A percentile compares a stretch with the other conserved stretches of the same genome.
These are phyloP conservation scores for Cladobotryum protrusum DNA, from an alignment of 2,329 filamentous ascomycete genomes.

Conservation along the genomic window DNA sequence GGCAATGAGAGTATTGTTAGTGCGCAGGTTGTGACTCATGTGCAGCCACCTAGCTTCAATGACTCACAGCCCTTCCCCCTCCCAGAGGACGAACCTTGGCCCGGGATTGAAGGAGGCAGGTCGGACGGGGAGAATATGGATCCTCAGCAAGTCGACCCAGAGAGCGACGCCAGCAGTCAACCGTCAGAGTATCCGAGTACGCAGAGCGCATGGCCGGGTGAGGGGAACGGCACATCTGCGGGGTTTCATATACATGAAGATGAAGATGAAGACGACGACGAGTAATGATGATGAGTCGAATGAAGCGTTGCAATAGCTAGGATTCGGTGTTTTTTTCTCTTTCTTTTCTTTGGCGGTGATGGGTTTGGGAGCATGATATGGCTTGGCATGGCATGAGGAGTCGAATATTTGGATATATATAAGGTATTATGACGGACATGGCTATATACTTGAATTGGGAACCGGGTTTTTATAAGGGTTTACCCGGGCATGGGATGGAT, in stretches of 20 bases:
- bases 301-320: too few species aligned
- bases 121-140: constrained; percentile 48
- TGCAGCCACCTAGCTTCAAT: constrained; percentile 14
- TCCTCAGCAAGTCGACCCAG: constrained; percentile 22
- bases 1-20: constrained; percentile 17
- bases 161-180: constrained; percentile 40
- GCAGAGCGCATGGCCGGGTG: constrained; percentile 35
- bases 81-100: constrained; percentile 52
- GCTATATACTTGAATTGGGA: not conserved
- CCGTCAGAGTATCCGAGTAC: constrained; percentile 53
- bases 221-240: constrained; percentile 11
- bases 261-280: constrained; percentile 7
- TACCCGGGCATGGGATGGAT: not conserved
- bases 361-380: not conserved
- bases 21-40: constrained; percentile 22
- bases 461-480: not conserved
- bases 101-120: constrained; percentile 47
- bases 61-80: constrained; percentile 26
- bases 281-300: not conserved
- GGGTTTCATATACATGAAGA: constrained; percentile 39
- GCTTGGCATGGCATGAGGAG: not conserved
- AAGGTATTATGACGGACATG: not conserved
- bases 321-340: not conserved
- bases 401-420: constrained; percentile 1
- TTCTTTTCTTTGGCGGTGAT: not conserved